Conservation (phyloP, 257 asterid species). For the Gentiana macrophylla region DNA sequence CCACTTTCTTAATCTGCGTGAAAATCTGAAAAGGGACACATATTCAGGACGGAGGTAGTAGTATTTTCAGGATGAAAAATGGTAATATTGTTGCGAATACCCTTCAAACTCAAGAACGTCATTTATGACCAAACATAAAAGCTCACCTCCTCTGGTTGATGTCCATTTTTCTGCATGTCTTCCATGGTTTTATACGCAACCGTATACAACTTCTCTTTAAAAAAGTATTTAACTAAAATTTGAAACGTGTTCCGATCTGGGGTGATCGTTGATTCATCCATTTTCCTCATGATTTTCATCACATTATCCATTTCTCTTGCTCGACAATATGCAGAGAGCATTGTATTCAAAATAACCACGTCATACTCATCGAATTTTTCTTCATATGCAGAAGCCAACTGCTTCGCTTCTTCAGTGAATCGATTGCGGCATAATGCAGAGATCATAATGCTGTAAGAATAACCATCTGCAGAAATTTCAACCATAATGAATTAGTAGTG, state of each 20-base stretch:
- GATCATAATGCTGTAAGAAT: slow-evolving; percentile 92
- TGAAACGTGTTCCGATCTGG: slow-evolving; percentile 88
- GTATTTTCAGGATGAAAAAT: too few relatives aligned
- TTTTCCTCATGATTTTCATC: slow-evolving; percentile 90
- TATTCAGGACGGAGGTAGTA: too few relatives aligned
- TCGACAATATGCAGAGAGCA: slow-evolving; percentile 90
- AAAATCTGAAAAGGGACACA: too few relatives aligned
- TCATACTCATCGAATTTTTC: slow-evolving; percentile 73
- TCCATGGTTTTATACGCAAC: slow-evolving; percentile 84
- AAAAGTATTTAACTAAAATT: slow-evolving; percentile 74
- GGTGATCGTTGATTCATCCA: slow-evolving; percentile 70
- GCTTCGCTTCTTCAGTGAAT: slow-evolving; percentile 76
- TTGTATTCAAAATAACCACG: slow-evolving; percentile 77
- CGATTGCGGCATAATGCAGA: slow-evolving; percentile 78
- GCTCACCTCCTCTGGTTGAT: slow-evolving; percentile 78
- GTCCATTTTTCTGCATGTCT: slow-evolving; percentile 88
- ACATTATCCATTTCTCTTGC: slow-evolving; percentile 91
- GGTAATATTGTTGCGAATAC: too few relatives aligned
- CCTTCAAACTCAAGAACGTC: too few relatives aligned
- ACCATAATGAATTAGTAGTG: too few relatives aligned
- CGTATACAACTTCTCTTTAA: slow-evolving; percentile 63
- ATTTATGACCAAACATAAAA: neutral
- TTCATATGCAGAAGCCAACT: slow-evolving; percentile 71
- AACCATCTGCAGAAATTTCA: slow-evolving; percentile 52
- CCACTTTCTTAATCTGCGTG: too few relatives aligned